Conservation (phyloP, 495 filamentous ascomycete species). For the Aspergillus saccharolyticus region DNA sequence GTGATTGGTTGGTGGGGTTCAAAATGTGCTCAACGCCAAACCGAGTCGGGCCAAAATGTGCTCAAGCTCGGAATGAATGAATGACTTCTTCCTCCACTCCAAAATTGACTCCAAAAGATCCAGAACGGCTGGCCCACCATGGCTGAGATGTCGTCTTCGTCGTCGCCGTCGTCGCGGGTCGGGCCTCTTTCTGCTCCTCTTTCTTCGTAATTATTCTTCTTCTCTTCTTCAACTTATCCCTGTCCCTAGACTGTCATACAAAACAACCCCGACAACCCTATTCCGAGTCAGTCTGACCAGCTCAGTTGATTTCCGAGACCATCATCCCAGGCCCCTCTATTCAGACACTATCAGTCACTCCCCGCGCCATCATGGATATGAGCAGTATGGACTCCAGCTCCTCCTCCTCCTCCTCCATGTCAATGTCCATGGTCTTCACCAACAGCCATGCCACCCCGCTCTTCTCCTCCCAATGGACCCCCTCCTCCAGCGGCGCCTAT, state of each 20-base stretch:
- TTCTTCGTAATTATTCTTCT: background rate
- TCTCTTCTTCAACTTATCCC: background rate
- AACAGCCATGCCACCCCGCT: slow-evolving; percentile 62
- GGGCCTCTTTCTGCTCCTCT: background rate
- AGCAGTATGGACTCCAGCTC: slow-evolving; percentile 10
- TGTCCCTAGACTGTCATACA: background rate
- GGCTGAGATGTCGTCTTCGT: background rate
- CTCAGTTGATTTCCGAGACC: background rate
- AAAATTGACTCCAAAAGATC: background rate
- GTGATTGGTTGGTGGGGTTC: slow-evolving; percentile 1
- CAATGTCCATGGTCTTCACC: slow-evolving; percentile 54
- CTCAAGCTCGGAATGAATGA: slow-evolving; percentile 2
- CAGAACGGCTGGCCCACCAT: background rate
- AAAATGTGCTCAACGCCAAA: slow-evolving; percentile 13
- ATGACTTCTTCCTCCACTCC: too few species aligned
- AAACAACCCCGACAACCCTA: background rate
- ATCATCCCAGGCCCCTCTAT: background rate
- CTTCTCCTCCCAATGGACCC: slow-evolving; percentile 71
- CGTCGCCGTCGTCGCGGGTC: too few species aligned
- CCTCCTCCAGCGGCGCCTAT: slow-evolving; percentile 60
- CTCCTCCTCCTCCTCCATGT: slow-evolving; percentile 18
- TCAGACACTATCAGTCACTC: background rate
- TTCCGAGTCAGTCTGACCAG: background rate
- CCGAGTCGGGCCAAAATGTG: slow-evolving; percentile 9
- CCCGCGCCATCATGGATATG: slow-evolving; percentile 1